Evolutionary conservation across 257 asterid species (phyloP), one percentile per base, ranked within the genome.

Genomic region (Paraleonurus japonicus): DNA sequence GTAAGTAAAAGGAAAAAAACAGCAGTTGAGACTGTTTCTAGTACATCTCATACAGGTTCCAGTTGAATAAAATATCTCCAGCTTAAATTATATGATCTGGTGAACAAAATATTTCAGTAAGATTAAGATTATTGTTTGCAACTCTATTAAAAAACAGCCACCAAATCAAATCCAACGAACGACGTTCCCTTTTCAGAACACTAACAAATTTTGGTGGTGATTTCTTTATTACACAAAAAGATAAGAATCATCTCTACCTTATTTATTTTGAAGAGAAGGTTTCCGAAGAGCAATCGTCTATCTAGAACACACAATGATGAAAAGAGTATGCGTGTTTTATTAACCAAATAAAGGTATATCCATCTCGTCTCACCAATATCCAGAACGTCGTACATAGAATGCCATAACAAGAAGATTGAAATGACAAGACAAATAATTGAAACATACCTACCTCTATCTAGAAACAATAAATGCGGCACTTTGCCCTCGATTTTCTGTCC

Each of bases 371-470:
- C 53, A 61, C 57, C 74, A 50, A 33, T 70, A 50, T 47, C 58
- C 39, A 54, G 63, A 60, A 67, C 65, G 47, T 35, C 11, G 58
- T 7, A 60, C 17, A 51, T 10, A 7, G 71, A 35, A 64, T 30
- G 43, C 48, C 35, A 37, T 67, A 58, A 43, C 4, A 30, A 12
- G 4, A 39, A 53, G 69, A 76, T 3, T 51, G 22, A 59, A 58
- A 65, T 30, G 48, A 50, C 39, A 55, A 65, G 6, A 50, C 20
- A 64, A 66, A 63, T 57, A 20, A 35, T 48, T 32, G 67, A 41
- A 28, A 77, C 87, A 37, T 82, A 86, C 95, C 87, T 80, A 78
- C 75, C 79, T 69, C 75, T 67, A 72, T 55, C 28, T 53, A 7
- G 60, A 67, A 77, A 54, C 12, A 61, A 61, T n/a, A 63, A 79